A percentile compares a stretch with the other conserved stretches of the same genome.
Evolutionary conservation across 2,329 filamentous ascomycete species (phyloP).

Genomic region (Clonostachys solani): DNA sequence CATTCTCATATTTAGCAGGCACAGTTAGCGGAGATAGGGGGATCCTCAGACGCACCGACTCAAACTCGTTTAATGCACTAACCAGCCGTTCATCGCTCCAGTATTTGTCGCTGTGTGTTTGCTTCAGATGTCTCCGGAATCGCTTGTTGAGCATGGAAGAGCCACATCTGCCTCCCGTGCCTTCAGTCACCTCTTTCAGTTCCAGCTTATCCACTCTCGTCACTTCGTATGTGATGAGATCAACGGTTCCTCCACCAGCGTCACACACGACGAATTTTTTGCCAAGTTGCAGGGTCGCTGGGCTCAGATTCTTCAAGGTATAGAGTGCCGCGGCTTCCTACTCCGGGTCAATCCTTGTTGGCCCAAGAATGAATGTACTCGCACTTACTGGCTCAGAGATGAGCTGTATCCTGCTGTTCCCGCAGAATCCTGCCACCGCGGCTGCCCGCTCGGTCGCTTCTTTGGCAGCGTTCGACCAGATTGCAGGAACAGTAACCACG

Average conservation of each 20-base stretch:
- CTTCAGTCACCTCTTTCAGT: conserved; percentile 42
- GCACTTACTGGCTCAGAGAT: conserved; percentile 40
- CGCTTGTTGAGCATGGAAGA: conserved; percentile 43
- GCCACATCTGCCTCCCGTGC: conserved; percentile 44
- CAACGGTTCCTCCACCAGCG: conserved; percentile 49
- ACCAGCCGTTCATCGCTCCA: conserved; percentile 35
- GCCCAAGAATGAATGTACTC: neutral
- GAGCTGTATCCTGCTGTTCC: conserved; percentile 35
- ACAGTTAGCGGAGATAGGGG: neutral
- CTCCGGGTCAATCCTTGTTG: conserved; percentile 6
- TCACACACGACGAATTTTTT: conserved; percentile 49
- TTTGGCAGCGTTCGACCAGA: conserved; percentile 53
- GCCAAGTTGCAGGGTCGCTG: conserved; percentile 32
- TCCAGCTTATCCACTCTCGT: conserved; percentile 32
- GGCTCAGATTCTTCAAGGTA: conserved; percentile 36
- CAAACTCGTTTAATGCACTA: conserved; percentile 35
- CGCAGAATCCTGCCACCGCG: conserved; percentile 30
- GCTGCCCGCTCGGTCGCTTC: conserved; percentile 38
- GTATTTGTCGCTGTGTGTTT: conserved; percentile 35
- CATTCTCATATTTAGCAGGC: conserved; percentile 30
- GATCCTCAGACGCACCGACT: conserved; percentile 22
- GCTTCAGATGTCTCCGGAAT: conserved; percentile 37
- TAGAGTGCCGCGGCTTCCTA: conserved; percentile 47
- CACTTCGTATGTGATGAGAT: conserved; percentile 49
- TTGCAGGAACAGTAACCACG: conserved; percentile 52